Base-by-base conservation (phyloP, 2,329 filamentous ascomycete species). In the Aspergillus alliaceus region DNA sequence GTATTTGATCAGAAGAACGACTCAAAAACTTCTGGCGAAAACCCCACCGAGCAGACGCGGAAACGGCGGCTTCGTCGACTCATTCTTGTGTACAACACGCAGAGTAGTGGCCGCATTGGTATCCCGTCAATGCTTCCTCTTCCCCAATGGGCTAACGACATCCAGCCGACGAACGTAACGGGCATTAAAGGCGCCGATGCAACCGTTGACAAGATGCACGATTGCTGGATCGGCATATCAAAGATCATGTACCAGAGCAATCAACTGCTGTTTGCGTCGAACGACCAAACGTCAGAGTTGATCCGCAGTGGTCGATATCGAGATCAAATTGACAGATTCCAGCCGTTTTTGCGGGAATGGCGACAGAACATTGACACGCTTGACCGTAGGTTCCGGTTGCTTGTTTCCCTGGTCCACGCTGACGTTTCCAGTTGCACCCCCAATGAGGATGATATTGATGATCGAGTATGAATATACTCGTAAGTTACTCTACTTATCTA, bases 381-480 rank as follows among this genome's bases (percentile, higher is more conserved):
- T 67, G 83, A 85, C 55, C 80, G 74, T 76, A 57, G 67, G 74
- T 69, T n/a, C 34, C 42, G 18, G 8, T 29, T 40, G 42, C 9
- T 8, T 22, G 12, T 7, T 7, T 27, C 18, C 7, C n/a, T 8
- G 6, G 31, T 32, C 27, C 15, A 29, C 29, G 37, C 8, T 58
- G 25, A 55, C 37, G 6, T 40, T 25, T 27, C 55, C 63, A 81
- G 84, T 87, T 29, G 79, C 82, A 1, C 77, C 80, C 15, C 77
- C 84, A 56, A 85, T 88, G 76, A 80, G 82, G 46, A 86, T 92
- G 70, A 93, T 98, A 57, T 80, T 99, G 29, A 89, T 86, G 7
- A 97, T 98, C 63, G 95, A 99, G 77, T 97, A 95, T 69, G 91
- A 98, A 69, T 97, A 97, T 71, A 91, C 93, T 25, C 86, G 93